These are phyloP conservation scores for Pythium volutum DNA, from an alignment of 352 stramenopile genomes.

Conservation along the genomic window DNA sequence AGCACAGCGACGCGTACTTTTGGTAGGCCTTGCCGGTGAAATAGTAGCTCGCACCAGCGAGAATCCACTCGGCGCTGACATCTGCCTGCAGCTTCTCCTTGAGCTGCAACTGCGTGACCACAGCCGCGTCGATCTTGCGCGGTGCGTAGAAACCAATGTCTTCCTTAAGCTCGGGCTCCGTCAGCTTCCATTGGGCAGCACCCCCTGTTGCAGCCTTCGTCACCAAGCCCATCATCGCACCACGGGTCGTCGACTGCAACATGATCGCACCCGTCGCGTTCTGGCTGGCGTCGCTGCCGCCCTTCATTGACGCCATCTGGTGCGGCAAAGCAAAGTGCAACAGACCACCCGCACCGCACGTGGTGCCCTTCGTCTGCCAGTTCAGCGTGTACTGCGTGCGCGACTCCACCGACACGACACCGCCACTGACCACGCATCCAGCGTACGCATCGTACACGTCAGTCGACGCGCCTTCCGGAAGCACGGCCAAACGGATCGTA, in stretches of 20 bases:
- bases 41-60: conserved; percentile 57
- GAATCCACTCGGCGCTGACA: conserved; percentile 50
- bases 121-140: conserved; percentile 25
- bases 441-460: conserved; percentile 57
- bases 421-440: conserved; percentile 54
- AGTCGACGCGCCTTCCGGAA: conserved; percentile 32
- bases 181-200: conserved; percentile 46
- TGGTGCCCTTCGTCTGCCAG: conserved; percentile 49
- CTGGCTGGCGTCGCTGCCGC: conserved; percentile 2
- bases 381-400: conserved; percentile 60
- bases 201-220: conserved; percentile 36
- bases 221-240: conserved; percentile 46
- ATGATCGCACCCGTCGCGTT: conserved; percentile 28
- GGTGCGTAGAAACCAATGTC: conserved; percentile 58
- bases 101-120: conserved; percentile 33
- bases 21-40: conserved; percentile 76
- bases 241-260: conserved; percentile 53
- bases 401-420: conserved; percentile 46
- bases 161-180: conserved; percentile 44
- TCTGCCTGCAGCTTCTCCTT: conserved; percentile 49
- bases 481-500: conserved; percentile 54
- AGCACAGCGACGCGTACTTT: conserved; percentile 76
- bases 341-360: conserved; percentile 40
- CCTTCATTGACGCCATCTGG: conserved; percentile 46
- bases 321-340: conserved; percentile 70